Conservation (phyloP, 148 eudicot genomes). For the Dysphania ambrosioides region DNA sequence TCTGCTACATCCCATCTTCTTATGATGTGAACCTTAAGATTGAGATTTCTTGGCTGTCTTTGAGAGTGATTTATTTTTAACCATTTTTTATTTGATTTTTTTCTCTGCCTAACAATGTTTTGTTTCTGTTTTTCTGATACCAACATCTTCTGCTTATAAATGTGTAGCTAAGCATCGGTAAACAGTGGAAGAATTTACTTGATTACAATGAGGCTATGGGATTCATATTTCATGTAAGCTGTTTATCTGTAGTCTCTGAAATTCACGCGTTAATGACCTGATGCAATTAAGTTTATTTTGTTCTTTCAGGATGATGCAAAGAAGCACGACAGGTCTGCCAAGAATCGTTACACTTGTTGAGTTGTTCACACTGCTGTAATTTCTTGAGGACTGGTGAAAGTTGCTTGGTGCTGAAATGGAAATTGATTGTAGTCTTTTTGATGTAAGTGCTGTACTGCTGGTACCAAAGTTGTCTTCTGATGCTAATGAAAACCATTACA, state of each 20-base stretch:
- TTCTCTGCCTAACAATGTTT: too few species aligned
- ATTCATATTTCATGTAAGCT: conserved; percentile 76
- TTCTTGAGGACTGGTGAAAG: too few species aligned
- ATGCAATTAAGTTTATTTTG: not conserved
- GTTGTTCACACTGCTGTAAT: conserved; percentile 2
- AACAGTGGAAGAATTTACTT: conserved; percentile 76
- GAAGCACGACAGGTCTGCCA: conserved; percentile 60
- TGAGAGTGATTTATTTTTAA: too few species aligned
- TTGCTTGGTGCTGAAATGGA: not conserved
- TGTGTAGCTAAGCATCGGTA: conserved; percentile 70
- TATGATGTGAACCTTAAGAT: not conserved
- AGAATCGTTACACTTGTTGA: conserved; percentile 65
- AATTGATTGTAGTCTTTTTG: conserved; percentile 1
- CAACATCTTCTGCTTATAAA: not conserved
- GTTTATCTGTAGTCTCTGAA: not conserved
- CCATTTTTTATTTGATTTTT: too few species aligned
- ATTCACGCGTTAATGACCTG: not conserved
- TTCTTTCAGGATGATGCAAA: conserved; percentile 75
- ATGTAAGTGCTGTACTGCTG: conserved; percentile 8
- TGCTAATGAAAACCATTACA: not conserved
- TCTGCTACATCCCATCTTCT: not conserved
- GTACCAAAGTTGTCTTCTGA: not conserved
- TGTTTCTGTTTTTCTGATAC: not conserved
- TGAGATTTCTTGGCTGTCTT: not conserved
- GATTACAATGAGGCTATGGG: conserved; percentile 65